These are phyloP conservation scores for Hanseniaspora jakobsenii DNA, from an alignment of 805 yeast genomes.

Conservation along the genomic window DNA sequence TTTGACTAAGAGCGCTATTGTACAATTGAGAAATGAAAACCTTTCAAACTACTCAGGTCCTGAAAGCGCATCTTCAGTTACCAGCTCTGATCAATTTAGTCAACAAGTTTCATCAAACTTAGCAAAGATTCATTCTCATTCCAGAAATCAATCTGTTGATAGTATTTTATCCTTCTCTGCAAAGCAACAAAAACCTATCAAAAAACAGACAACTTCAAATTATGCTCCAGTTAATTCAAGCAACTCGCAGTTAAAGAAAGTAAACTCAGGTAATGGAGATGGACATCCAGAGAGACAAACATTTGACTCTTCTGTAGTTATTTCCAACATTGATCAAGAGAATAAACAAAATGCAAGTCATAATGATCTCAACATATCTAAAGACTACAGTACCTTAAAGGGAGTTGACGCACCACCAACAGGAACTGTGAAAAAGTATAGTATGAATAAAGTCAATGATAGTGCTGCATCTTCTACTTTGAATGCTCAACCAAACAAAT, in stretches of 20 bases:
- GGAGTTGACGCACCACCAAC: neutral
- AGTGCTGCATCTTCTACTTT: neutral
- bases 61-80: slow-evolving; percentile 10
- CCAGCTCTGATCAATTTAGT: slow-evolving; percentile 15
- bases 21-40: slow-evolving; percentile 11
- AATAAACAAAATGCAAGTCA: too few species aligned
- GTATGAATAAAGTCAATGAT: neutral
- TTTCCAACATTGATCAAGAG: too few species aligned
- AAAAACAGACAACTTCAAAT: neutral
- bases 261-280: too few species aligned
- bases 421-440: neutral
- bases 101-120: slow-evolving; percentile 14
- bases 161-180: slow-evolving; percentile 9
- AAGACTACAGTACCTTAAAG: too few species aligned
- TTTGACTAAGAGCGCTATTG: slow-evolving; percentile 10
- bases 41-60: slow-evolving; percentile 2
- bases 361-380: too few species aligned
- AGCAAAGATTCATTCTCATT: slow-evolving; percentile 12
- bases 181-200: neutral
- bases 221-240: neutral
- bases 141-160: slow-evolving; percentile 15
- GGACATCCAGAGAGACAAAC: too few species aligned
- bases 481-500: neutral
- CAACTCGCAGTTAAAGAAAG: neutral
- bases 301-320: too few species aligned